Base-by-base conservation (phyloP, 179 eudicot species). In the Drosera spatulata region DNA sequence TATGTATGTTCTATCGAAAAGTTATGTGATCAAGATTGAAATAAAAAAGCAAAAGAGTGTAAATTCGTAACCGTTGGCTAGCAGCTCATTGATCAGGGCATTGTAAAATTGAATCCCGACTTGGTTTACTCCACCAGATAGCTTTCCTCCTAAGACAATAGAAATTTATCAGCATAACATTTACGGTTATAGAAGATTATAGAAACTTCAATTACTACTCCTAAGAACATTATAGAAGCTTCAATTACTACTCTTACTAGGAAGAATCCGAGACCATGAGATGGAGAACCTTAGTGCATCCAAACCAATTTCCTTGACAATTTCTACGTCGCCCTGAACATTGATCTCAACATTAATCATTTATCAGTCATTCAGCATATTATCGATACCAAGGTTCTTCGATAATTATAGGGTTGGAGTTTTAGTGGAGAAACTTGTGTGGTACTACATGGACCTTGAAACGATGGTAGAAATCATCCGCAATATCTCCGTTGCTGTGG, bases 391-490 rank as follows among this genome's bases (percentile, higher is more conserved):
- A 50, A 1, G 13, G n/a, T 8, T 7, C 4, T 4, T 10, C 11
- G 5, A 50, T 10, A 10, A 11, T 50, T 50, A 4, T 10, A n/a
- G 13, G 11, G 13, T n/a, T 1, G 10, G 11, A 50, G 13, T 4
- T 11, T 4, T 50, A 11, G 13, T 7, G 4, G 53, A 10, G n/a
- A 45, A 10, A 45, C 49, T 45, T 6, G 10, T 45, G 7, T 6
- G 7, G 7, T 45, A 6, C 49, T 52, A 14, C 43, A 56, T 52
- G 38, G 43, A 74, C 75, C 79, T 75, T 67, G 55, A 63, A 75
- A 5, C 42, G 66, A 46, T 75, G 56, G 38, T 71, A 75, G 39
- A 75, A 54, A 6, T 75, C 79, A 52, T 51, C 61, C 7, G 75
- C 72, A 5, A 75, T 41, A 51, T 65, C 70, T 48, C 63, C 75